Base-by-base conservation (phyloP, 176 grass and related monocot genomes). In the Oryza nivara region DNA sequence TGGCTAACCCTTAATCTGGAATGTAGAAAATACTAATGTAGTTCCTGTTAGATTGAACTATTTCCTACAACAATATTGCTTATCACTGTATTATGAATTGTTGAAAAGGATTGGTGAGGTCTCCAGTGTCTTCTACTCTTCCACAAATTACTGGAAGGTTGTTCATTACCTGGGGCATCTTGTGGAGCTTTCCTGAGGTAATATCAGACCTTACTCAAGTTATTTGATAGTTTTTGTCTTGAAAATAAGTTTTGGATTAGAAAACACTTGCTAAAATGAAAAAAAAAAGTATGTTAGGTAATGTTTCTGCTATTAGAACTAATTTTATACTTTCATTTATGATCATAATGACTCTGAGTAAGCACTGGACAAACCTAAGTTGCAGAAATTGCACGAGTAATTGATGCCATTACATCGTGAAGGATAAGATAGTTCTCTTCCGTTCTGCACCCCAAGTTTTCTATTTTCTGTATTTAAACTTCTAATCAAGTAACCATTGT, bases 171-270 rank as follows among this genome's bases (percentile, higher is more conserved):
- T 87, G 85, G 78, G 73, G 51, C 26, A 47, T 82, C 49, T 3
- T 87, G 26, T 77, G 85, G 85, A 64, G 72, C 13, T 84, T 81
- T 45, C 78, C 78, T 17, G 78, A 87, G 78, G 70, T 80, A 80
- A 63, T 22, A 22, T 16, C 70, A 32, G 20, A 63, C 58, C 58
- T 63, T 74, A 63, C 9, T 23, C 25, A 12, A 2, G 6, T 6
- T 32, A 16, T 70, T 7, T 1, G 49, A 67, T 3, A 22, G 58
- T 54, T 6, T 58, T 4, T 13, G 32, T n/a, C 4, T 41, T 74
- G 19, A 58, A 3, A 82, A 43, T 1, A 73, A 32, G 23, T 63
- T 82, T 5, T 65, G 15, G 23, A 73, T 20, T 47, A 47, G 9
- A 85, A 74, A 43, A 3, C 5, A 26, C 2, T 3, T 43, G 32